Conservation (phyloP, 345 rosid species). For the Linum usitatissimum region DNA sequence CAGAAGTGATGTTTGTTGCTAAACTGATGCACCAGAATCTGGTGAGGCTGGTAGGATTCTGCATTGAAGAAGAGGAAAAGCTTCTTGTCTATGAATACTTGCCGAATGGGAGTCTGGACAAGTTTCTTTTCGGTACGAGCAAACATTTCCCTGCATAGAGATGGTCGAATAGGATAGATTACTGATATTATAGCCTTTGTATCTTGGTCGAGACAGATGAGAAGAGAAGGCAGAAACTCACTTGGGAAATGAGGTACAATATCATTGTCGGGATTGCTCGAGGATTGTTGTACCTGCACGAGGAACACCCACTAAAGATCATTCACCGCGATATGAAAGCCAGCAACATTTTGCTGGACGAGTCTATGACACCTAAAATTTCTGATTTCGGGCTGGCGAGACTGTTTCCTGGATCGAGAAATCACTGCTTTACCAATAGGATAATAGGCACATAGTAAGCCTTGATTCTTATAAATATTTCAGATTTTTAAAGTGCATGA, state of each 20-base stretch:
- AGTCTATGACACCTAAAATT: not conserved
- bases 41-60: constrained; percentile 1
- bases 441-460: constrained; percentile 1
- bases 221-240: not conserved
- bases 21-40: constrained; percentile 3
- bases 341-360: constrained; percentile 2
- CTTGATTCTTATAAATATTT: not conserved
- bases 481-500: not conserved
- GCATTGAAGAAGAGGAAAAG: not conserved
- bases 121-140: not conserved
- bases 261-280: constrained; percentile 1
- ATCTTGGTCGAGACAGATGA: not conserved
- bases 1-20: not conserved
- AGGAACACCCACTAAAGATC: not conserved
- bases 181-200: not conserved
- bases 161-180: not conserved
- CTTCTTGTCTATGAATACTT: constrained; percentile 2
- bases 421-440: not conserved
- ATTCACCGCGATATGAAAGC: constrained; percentile 5
- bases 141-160: no score
- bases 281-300: constrained; percentile 3
- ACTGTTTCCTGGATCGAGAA: not conserved
- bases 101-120: constrained; percentile 4
- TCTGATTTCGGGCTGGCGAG: constrained; percentile 2
- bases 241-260: constrained; percentile 4